Conservation (phyloP, 176 grass and related monocot genomes). For the Aegilops bicornis region DNA sequence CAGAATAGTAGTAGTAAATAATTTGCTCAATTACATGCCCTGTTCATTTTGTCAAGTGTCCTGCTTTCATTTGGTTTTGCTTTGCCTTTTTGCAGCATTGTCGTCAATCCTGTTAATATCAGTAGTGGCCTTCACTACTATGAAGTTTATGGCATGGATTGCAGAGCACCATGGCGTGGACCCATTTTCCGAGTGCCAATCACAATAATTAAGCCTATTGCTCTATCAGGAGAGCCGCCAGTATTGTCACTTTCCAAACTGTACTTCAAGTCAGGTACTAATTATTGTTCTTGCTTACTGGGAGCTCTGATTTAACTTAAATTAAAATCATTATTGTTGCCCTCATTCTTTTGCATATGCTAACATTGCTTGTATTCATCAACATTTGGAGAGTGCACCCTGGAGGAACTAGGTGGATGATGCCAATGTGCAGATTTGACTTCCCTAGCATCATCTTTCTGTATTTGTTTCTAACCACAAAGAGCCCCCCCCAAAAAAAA, state of each 20-base stretch:
- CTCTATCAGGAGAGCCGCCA: slow-evolving; percentile 62
- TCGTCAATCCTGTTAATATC: slow-evolving; percentile 80
- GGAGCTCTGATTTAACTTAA: slow-evolving; percentile 6
- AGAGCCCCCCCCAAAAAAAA: not conserved
- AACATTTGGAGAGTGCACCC: not conserved
- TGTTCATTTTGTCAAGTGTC: slow-evolving; percentile 5
- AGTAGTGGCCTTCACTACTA: slow-evolving; percentile 81
- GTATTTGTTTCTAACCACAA: slow-evolving; percentile 8
- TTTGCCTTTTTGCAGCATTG: slow-evolving; percentile 64
- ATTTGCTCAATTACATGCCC: slow-evolving; percentile 13
- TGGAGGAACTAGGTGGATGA: not conserved
- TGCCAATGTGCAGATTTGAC: not conserved
- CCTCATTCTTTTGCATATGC: slow-evolving; percentile 6
- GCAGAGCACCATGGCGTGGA: slow-evolving; percentile 89
- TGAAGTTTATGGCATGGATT: slow-evolving; percentile 96
- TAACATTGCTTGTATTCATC: not conserved
- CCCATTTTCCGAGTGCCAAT: slow-evolving; percentile 94
- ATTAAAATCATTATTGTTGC: slow-evolving; percentile 1
- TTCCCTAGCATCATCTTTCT: not conserved
- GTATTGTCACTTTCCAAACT: slow-evolving; percentile 69
- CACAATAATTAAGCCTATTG: slow-evolving; percentile 83
- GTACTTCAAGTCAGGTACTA: slow-evolving; percentile 73
- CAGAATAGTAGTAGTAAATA: slow-evolving; percentile 13
- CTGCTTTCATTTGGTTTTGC: slow-evolving; percentile 19
- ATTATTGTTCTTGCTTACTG: slow-evolving; percentile 24